A percentile compares a stretch with the other conserved stretches of the same genome.
These are phyloP conservation scores for Seminavis robusta DNA, from an alignment of 108 stramenopile genomes.

Conservation along the genomic window DNA sequence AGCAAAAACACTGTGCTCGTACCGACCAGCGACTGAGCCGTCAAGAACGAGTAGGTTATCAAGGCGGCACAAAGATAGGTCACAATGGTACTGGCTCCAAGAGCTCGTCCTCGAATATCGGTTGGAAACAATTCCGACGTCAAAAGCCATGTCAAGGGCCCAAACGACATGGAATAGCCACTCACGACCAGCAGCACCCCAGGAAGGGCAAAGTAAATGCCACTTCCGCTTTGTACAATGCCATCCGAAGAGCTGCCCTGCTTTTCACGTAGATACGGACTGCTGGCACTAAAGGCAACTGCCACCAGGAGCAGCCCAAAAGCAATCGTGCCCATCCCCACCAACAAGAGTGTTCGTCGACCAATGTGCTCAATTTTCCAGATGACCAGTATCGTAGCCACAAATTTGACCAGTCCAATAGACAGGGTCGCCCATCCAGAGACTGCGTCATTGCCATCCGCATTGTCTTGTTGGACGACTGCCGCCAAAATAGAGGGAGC, in stretches of 20 bases:
- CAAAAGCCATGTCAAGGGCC: conserved; percentile 68
- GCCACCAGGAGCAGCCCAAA: conserved; percentile 40
- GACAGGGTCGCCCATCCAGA: conserved; percentile 33
- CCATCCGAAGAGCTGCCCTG: conserved; percentile 5
- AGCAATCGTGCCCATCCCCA: conserved; percentile 42
- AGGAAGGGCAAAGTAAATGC: conserved; percentile 30
- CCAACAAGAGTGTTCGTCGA: conserved; percentile 43
- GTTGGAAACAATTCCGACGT: conserved; percentile 70
- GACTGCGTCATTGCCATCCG: conserved; percentile 7
- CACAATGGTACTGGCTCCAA: conserved; percentile 54
- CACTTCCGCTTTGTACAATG: conserved; percentile 3
- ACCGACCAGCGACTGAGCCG: conserved; percentile 31
- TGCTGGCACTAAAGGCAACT: conserved; percentile 25
- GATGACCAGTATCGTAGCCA: conserved; percentile 59
- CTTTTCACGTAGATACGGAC: too few species aligned
- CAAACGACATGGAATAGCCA: conserved; percentile 69
- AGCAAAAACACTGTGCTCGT: conserved; percentile 39
- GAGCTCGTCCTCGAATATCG: conserved; percentile 62
- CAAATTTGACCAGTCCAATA: conserved; percentile 65
- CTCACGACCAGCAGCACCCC: conserved; percentile 59
- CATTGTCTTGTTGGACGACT: conserved; percentile 4
- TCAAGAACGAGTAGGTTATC: conserved; percentile 56
- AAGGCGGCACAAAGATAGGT: conserved; percentile 55
- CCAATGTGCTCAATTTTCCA: conserved; percentile 54
- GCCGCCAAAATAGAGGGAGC: conserved; percentile 59